phyloP scores from a whole-genome alignment of 2,329 filamentous ascomycete genomes.

The Colletotrichum siamense region DNA sequence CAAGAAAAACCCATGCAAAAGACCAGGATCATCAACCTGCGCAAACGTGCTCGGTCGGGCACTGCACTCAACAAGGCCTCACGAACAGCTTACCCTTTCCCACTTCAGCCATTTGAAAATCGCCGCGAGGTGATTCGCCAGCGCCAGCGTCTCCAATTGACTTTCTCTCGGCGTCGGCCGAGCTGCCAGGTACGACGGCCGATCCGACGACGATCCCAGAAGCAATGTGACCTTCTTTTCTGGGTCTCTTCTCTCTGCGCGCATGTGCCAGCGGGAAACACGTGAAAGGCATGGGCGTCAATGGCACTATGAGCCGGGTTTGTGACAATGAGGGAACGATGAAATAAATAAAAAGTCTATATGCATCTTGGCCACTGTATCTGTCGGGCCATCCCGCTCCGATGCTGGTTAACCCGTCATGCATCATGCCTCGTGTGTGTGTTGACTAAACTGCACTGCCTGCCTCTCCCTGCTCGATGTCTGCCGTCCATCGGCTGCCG shows the following conservation, averaged over 20 bases:
- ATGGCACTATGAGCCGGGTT: not conserved
- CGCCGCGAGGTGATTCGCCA: not conserved
- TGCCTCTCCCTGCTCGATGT: not conserved
- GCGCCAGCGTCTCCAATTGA: not conserved
- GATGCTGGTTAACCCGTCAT: constrained; percentile 9
- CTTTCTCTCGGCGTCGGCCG: not conserved
- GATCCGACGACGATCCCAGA: not conserved
- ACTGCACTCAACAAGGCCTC: not conserved
- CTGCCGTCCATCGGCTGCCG: constrained; percentile 2
- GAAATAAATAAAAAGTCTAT: constrained; percentile 6
- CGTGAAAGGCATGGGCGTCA: not conserved
- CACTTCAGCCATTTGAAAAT: not conserved
- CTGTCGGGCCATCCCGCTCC: constrained; percentile 11
- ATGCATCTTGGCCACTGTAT: constrained; percentile 16
- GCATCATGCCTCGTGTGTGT: constrained; percentile 17
- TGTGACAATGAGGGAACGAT: not conserved
- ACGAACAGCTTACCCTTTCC: not conserved
- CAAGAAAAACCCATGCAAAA: not conserved
- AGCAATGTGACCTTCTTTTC: constrained; percentile 16
- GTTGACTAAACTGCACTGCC: not conserved
- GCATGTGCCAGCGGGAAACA: not conserved
- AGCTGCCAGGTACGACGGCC: not conserved
- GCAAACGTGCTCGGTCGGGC: not conserved
- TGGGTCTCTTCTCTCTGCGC: not conserved
- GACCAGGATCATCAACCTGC: constrained; percentile 7